Conservation (phyloP, 1,139 yeast genomes). For the Taiozyma sp. region DNA sequence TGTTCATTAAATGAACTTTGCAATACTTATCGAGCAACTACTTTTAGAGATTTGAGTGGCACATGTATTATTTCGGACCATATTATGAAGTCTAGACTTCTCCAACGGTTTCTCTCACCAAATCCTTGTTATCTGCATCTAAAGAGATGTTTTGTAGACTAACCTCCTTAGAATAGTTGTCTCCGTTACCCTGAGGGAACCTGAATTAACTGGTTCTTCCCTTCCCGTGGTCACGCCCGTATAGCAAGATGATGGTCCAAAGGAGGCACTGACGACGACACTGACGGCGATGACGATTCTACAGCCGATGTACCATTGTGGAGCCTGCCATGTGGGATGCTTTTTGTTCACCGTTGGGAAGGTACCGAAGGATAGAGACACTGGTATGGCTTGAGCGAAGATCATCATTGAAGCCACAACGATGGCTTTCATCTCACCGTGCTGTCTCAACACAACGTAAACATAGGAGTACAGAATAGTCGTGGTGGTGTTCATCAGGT, state of each 20-base stretch:
- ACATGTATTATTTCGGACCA: too few species aligned
- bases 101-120: neutral
- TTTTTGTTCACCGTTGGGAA: slow-evolving; percentile 38
- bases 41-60: too few species aligned
- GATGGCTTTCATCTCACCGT: slow-evolving; percentile 6
- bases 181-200: neutral
- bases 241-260: slow-evolving; percentile 52
- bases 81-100: neutral
- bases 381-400: slow-evolving; percentile 9
- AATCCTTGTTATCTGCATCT: neutral
- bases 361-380: slow-evolving; percentile 14
- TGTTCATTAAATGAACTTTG: too few species aligned
- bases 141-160: neutral
- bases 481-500: slow-evolving; percentile 19
- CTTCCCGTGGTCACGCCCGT: slow-evolving; percentile 46
- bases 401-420: slow-evolving; percentile 8
- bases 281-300: slow-evolving; percentile 45
- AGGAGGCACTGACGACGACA: slow-evolving; percentile 51
- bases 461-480: slow-evolving; percentile 4
- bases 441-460: slow-evolving; percentile 1
- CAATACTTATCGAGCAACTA: too few species aligned
- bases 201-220: slow-evolving; percentile 37
- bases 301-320: slow-evolving; percentile 48
- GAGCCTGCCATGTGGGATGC: slow-evolving; percentile 42
- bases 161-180: neutral